Evolutionary conservation across 2,329 filamentous ascomycete genomes (phyloP), one percentile per base, ranked within the genome.

Genomic region (Drechslerella stenobrocha): DNA sequence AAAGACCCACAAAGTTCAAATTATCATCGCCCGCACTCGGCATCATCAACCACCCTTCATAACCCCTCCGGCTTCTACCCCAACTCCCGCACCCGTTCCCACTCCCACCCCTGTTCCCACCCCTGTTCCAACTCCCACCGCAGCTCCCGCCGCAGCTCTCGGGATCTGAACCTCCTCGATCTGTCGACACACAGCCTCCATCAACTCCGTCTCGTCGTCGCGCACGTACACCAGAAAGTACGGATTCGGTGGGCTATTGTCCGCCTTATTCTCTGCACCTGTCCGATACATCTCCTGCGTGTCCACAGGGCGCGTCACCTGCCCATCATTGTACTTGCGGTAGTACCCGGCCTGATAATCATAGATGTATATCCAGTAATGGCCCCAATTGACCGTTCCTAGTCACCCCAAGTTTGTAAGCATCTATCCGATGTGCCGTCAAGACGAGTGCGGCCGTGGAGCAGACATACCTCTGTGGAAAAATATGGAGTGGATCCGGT

Each of bases 281-380:
- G 28, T 50, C 22, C 83, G 80, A 70, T 93, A 85, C 37, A 96
- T 88, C 50, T 87, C 83, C 13, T 80, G 80, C 5, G 82, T 80
- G 72, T 88, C 82, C 11, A 80, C 78, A 23, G 84, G 82, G 70
- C 88, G 84, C 1, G 83, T 86, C 22, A 98, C 90, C 13, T 81
- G 82, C 55, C 87, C 87, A 74, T 98, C 93, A 75, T 98, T 98
- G 80, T 96, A 98, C 74, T 89, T 90, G 60, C 90, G 86, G 91
- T 93, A 98, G 18, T 91, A 80, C 32, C 85, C 78, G 46, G 84
- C 83, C 70, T 86, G 83, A 76, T 95, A 95, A 77, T 97, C 93
- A 74, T 86, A 88, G 70, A 98, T 95, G 82, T 91, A 96, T 44
- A 96, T 90, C 87, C 90, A 96, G 78, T 97, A 98, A 76, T 98